Evolutionary conservation across 2,329 filamentous ascomycete genomes (phyloP).

Genomic region (Exophiala viscosa): DNA sequence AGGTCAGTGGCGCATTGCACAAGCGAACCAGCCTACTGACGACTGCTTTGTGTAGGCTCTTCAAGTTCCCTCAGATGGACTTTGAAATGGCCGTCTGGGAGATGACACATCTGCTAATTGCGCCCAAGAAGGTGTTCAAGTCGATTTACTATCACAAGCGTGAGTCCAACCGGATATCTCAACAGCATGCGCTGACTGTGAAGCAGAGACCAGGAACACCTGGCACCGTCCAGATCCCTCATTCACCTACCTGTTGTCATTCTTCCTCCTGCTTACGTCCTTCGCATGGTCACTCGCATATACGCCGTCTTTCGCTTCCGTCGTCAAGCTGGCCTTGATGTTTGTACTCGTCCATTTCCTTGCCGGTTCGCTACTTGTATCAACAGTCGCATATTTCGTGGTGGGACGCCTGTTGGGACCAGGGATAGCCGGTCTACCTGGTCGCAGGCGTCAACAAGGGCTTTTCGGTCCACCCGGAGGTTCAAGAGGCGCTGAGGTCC

Average conservation of each 20-base stretch:
- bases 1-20: conserved; percentile 38
- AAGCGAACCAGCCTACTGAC: conserved; percentile 2
- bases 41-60: conserved; percentile 44
- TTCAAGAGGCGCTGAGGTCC: conserved; percentile 47
- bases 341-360: conserved; percentile 60
- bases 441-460: conserved; percentile 50
- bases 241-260: conserved; percentile 65
- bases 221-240: conserved; percentile 67
- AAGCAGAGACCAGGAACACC: conserved; percentile 63
- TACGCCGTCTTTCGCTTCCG: conserved; percentile 45
- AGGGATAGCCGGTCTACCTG: conserved; percentile 43
- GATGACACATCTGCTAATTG: conserved; percentile 65
- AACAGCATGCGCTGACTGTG: conserved; percentile 16
- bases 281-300: conserved; percentile 58
- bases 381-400: conserved; percentile 61
- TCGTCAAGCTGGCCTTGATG: conserved; percentile 46
- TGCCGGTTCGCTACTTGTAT: conserved; percentile 55
- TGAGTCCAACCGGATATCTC: conserved; percentile 36
- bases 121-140: conserved; percentile 67
- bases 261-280: conserved; percentile 58
- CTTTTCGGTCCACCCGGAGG: conserved; percentile 55
- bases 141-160: conserved; percentile 64
- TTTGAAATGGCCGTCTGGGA: conserved; percentile 72
- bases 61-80: conserved; percentile 72
- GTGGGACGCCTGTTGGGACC: conserved; percentile 61